phyloP scores from a whole-genome alignment of 2,329 filamentous ascomycete species.

The Orbilia brochopaga region DNA sequence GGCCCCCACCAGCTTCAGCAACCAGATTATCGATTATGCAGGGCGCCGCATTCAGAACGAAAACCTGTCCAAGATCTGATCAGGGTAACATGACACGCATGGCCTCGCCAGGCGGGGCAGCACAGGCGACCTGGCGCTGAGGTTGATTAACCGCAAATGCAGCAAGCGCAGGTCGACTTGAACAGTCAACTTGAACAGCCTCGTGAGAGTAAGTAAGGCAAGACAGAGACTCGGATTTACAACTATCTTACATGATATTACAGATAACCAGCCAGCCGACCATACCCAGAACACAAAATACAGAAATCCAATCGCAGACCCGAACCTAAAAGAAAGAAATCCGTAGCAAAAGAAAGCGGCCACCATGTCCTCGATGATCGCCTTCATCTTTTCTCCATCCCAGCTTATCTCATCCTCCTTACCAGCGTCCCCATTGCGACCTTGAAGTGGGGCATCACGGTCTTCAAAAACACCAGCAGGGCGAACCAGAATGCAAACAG shows the following conservation, averaged over 20 bases:
- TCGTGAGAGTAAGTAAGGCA: too few species aligned
- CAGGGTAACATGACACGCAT: too few species aligned
- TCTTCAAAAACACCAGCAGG: constrained; percentile 46
- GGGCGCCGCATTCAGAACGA: too few species aligned
- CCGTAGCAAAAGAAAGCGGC: constrained; percentile 22
- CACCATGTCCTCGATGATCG: not conserved
- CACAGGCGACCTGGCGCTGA: too few species aligned
- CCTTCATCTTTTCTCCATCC: too few species aligned
- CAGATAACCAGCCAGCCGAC: constrained; percentile 8
- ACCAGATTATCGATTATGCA: too few species aligned
- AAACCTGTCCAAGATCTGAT: too few species aligned
- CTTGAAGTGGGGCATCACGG: constrained; percentile 43
- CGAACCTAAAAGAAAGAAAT: constrained; percentile 41
- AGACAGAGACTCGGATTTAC: too few species aligned
- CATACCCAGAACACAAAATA: constrained; percentile 12
- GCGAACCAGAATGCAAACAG: constrained; percentile 48
- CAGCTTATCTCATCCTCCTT: constrained; percentile 35
- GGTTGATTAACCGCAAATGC: constrained; percentile 11
- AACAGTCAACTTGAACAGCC: too few species aligned
- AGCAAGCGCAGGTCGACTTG: too few species aligned
- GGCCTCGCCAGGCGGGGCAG: too few species aligned
- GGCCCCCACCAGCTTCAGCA: too few species aligned
- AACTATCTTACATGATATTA: constrained; percentile 30
- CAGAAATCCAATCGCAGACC: not conserved
- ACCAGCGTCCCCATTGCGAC: constrained; percentile 39